Evolutionary conservation across 1,284 basidiomycete species (phyloP).

Genomic region (Sphaerobolus stellatus): DNA sequence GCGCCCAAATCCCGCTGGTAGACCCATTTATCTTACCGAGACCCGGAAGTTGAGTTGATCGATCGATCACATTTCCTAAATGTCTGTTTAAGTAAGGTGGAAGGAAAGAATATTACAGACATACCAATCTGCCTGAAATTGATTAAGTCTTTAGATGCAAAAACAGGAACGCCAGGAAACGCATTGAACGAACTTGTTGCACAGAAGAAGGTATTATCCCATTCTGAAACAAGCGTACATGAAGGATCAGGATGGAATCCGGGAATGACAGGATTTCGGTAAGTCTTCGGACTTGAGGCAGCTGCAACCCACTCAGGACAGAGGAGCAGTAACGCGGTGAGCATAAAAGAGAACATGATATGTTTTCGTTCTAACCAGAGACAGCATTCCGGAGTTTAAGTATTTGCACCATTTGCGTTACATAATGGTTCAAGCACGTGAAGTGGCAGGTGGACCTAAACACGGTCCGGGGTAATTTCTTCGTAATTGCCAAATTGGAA

Average conservation of each 20-base stretch:
- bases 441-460: too few species aligned
- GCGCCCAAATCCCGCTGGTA: constrained; percentile 27
- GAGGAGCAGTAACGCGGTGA: too few species aligned
- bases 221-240: constrained; percentile 3
- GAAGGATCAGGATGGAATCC: constrained; percentile 11
- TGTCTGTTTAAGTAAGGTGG: background rate
- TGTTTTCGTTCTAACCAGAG: too few species aligned
- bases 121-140: constrained; percentile 26
- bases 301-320: too few species aligned
- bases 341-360: too few species aligned
- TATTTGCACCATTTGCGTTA: too few species aligned
- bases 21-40: constrained; percentile 20
- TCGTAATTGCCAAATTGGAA: too few species aligned
- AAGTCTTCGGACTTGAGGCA: too few species aligned
- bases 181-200: constrained; percentile 23
- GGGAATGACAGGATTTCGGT: constrained; percentile 7
- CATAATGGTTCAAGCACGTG: too few species aligned
- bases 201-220: constrained; percentile 9
- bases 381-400: too few species aligned
- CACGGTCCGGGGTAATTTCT: too few species aligned
- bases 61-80: constrained; percentile 23
- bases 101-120: background rate
- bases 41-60: constrained; percentile 22
- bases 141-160: constrained; percentile 22
- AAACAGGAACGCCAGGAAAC: constrained; percentile 26